Percentiles rank a stretch among this genome's conserved stretches.
Evolutionary conservation across 768 basidiomycete genomes (phyloP).

Genomic region (Mycena kentingensis): DNA sequence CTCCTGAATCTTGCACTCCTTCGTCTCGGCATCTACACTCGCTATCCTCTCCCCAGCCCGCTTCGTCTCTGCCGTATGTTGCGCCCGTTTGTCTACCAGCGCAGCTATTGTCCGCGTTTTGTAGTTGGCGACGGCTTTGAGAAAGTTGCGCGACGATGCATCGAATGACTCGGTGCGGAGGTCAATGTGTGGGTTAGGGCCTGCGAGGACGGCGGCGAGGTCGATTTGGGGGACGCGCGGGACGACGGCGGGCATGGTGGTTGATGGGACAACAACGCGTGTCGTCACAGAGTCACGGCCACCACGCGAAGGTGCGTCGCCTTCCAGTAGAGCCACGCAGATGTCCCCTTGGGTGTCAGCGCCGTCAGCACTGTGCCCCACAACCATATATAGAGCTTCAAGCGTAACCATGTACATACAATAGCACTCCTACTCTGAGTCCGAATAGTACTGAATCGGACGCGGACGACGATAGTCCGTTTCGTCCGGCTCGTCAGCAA

Average conservation of each 20-base stretch:
- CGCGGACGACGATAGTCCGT: no score
- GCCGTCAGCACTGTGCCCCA: no score
- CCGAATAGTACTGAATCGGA: no score
- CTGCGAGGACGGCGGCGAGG: conserved; percentile 56
- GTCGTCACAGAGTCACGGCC: no score
- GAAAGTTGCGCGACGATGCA: conserved; percentile 67
- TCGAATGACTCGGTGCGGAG: conserved; percentile 63
- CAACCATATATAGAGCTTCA: no score
- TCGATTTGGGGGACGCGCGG: conserved; percentile 59
- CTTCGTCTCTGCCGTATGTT: conserved; percentile 65
- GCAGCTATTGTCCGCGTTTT: conserved; percentile 69
- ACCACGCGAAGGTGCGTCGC: no score
- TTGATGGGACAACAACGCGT: neutral
- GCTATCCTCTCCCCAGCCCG: conserved; percentile 61
- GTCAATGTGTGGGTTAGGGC: conserved; percentile 63
- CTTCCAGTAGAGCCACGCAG: no score
- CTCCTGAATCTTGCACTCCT: conserved; percentile 75
- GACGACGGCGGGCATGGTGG: conserved; percentile 17
- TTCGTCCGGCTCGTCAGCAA: no score
- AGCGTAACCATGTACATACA: no score
- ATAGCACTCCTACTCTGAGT: no score
- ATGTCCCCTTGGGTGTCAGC: no score
- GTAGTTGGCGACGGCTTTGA: conserved; percentile 71
- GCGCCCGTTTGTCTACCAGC: conserved; percentile 66
- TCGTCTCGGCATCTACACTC: conserved; percentile 67